A percentile compares a stretch with the other conserved stretches of the same genome.
Evolutionary conservation across 2,329 filamentous ascomycete genomes (phyloP).

Genomic region (Claviceps digitariae): DNA sequence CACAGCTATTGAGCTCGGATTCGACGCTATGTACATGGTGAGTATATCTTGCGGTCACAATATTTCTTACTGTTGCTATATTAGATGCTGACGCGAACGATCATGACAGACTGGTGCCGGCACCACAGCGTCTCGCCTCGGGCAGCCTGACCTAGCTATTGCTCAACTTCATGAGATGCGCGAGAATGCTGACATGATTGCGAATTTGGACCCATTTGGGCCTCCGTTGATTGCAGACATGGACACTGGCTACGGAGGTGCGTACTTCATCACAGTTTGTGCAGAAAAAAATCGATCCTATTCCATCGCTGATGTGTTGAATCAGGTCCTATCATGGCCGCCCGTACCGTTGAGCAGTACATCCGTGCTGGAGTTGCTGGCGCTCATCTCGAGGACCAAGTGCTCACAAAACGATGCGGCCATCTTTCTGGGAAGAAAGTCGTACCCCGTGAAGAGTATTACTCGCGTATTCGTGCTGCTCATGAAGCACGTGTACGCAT

Average conservation of each 20-base stretch:
- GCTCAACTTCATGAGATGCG: slow-evolving; percentile 50
- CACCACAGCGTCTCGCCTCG: slow-evolving; percentile 46
- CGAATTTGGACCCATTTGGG: slow-evolving; percentile 38
- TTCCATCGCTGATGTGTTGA: neutral
- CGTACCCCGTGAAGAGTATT: slow-evolving; percentile 37
- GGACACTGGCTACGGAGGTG: slow-evolving; percentile 43
- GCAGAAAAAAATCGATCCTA: neutral
- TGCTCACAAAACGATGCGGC: slow-evolving; percentile 52
- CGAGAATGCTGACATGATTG: slow-evolving; percentile 50
- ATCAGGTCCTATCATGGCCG: slow-evolving; percentile 34
- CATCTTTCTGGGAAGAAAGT: slow-evolving; percentile 49
- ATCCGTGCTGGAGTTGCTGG: slow-evolving; percentile 42
- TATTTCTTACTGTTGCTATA: neutral
- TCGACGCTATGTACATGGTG: slow-evolving; percentile 56
- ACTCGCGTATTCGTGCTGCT: slow-evolving; percentile 42
- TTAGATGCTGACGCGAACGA: neutral
- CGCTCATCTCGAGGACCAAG: slow-evolving; percentile 50
- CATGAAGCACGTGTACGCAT: slow-evolving; percentile 32
- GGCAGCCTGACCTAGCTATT: slow-evolving; percentile 49
- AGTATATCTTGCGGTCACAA: slow-evolving; percentile 5
- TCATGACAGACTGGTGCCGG: slow-evolving; percentile 44
- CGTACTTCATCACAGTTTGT: slow-evolving; percentile 2
- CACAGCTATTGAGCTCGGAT: slow-evolving; percentile 46
- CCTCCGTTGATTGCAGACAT: slow-evolving; percentile 49
- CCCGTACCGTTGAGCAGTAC: slow-evolving; percentile 38